Base-by-base conservation (phyloP, 1,284 basidiomycete genomes). In the Rhodotorula sp. region DNA sequence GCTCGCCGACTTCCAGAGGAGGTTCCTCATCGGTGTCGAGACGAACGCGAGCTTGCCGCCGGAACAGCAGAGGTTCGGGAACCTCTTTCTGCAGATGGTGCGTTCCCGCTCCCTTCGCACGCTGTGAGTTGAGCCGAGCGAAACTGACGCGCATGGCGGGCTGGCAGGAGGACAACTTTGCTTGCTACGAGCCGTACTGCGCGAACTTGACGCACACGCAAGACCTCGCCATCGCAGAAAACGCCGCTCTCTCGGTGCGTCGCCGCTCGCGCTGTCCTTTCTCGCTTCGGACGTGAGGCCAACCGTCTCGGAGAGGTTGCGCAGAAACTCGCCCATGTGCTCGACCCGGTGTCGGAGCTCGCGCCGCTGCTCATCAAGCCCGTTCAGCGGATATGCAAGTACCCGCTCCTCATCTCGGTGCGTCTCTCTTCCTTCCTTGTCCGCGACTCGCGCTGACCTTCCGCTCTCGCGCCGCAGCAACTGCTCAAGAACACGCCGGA, bases 171-270 rank as follows among this genome's bases (percentile, higher is more conserved):
- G 87, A 91, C 68, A 91, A 93, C 76, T 96, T 97, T 79, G 86
- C 87, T 58, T 91, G 92, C 50, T 99, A 99, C 81, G 94, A 96
- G 78, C 94, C 94, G 8, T 99, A 97, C 80, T 99, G 95, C 81
- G 93, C 93, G 56, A 98, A 99, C 82, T 94, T 94, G 81, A 90
- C 89, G 51, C 87, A 89, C 79, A 89, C 92, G 59, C 87, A 90
- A 79, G 88, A 92, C 64, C 85, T 94, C 55, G 88, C 95, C 83
- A 86, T 93, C 64, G 87, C 87, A 68, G 89, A 92, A 78, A 91
- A 92, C 80, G 87, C 89, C 76, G 89, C 89, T 76, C 85, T 96
- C 58, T 83, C 86, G 80, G 92, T 94, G 31, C 53, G 64, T 62
- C 3, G n/a, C n/a, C n/a, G n/a, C n/a, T 4, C 22, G 16, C 44